Evolutionary conservation across 202 grass and related monocot genomes (phyloP).

Genomic region (Setaria viridis): DNA sequence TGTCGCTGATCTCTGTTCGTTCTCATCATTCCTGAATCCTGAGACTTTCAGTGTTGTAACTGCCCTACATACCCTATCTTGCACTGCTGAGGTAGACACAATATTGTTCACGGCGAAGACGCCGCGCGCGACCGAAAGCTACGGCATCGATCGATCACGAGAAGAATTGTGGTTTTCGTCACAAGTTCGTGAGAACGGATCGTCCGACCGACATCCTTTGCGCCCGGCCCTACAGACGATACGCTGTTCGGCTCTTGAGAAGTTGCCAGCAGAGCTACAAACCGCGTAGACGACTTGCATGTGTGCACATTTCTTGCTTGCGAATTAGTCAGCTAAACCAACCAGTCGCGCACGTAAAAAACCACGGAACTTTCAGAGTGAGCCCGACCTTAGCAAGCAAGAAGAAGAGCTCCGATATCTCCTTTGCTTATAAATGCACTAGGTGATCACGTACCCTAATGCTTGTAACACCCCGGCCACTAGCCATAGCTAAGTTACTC

Average conservation of each 20-base stretch:
- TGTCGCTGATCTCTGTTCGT: too few relatives aligned
- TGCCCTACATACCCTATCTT: neutral
- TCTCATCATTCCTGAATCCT: neutral
- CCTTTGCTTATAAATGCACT: neutral
- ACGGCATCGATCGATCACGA: neutral
- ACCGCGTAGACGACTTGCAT: neutral
- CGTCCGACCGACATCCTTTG: neutral
- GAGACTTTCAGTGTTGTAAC: neutral
- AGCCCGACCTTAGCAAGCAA: neutral
- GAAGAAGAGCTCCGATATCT: too few relatives aligned
- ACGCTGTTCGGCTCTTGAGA: neutral
- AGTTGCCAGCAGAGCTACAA: neutral
- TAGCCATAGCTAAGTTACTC: too few relatives aligned
- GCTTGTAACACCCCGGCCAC: neutral
- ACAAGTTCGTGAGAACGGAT: neutral
- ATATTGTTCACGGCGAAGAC: conserved; percentile 1
- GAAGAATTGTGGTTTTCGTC: neutral
- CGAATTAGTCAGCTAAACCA: too few relatives aligned
- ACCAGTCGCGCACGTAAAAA: conserved; percentile 27
- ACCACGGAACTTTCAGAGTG: conserved; percentile 14
- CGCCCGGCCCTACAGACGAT: neutral
- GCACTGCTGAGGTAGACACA: neutral
- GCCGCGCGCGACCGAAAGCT: neutral
- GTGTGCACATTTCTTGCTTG: neutral
- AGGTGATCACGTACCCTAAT: neutral